Conservation (phyloP, 139 green algal genomes). For the Ettlia oleoabundans region DNA sequence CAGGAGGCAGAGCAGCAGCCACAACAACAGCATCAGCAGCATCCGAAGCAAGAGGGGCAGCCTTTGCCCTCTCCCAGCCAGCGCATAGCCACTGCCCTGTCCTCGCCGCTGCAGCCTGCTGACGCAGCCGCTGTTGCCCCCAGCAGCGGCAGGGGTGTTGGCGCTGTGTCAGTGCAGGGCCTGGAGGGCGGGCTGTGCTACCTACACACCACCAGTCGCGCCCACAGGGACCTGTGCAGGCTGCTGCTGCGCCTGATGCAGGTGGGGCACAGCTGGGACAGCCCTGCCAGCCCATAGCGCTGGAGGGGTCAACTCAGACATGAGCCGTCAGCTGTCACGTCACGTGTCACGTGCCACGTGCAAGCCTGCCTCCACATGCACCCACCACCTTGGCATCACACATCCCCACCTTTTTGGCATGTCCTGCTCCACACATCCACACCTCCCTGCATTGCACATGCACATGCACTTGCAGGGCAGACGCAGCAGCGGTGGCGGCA, state of each 20-base stretch:
- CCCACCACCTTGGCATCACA: no score
- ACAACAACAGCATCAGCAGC: neutral
- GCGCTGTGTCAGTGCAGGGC: neutral
- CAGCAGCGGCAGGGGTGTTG: no score
- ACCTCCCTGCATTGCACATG: no score
- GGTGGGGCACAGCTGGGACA: neutral
- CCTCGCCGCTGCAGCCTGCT: neutral
- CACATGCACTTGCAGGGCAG: neutral
- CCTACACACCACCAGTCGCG: neutral
- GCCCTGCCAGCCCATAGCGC: neutral
- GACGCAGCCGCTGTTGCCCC: neutral
- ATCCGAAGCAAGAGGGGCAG: neutral
- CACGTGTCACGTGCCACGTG: no score
- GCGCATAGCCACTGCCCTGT: slow-evolving; percentile 4
- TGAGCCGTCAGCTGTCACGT: no score
- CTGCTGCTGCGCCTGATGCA: slow-evolving; percentile 29
- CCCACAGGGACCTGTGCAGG: slow-evolving; percentile 7
- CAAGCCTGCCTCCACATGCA: no score
- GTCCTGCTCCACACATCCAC: no score
- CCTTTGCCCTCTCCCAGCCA: slow-evolving; percentile 20
- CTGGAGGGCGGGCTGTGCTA: neutral
- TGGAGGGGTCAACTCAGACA: no score
- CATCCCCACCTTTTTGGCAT: no score
- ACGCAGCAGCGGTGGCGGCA: neutral
- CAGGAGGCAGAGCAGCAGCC: neutral